Evolutionary conservation across 345 rosid genomes (phyloP).

Genomic region (Eucalyptus marginata): DNA sequence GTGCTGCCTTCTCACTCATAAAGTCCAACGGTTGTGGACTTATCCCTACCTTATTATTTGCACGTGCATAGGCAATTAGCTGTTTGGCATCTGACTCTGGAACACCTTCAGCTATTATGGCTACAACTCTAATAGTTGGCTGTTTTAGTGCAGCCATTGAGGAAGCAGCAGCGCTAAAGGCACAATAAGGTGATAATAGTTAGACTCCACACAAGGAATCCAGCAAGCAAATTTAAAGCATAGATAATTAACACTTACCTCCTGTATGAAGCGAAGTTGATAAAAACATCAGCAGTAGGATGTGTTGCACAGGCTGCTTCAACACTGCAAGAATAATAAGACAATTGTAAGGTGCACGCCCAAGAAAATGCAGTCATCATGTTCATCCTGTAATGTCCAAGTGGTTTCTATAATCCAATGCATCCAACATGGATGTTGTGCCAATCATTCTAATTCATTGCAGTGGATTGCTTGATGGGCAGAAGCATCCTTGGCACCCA

Average conservation of each 20-base stretch:
- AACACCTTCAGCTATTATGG: slow-evolving; percentile 98
- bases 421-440: background rate
- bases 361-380: background rate
- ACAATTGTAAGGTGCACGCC: background rate
- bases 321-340: slow-evolving; percentile 38
- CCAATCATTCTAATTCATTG: background rate
- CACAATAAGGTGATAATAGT: background rate
- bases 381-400: background rate
- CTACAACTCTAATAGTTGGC: slow-evolving; percentile 91
- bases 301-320: slow-evolving; percentile 92
- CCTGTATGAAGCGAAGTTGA: slow-evolving; percentile 90
- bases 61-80: slow-evolving; percentile 81
- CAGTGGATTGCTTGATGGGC: background rate
- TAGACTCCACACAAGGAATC: background rate
- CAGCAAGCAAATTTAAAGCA: background rate
- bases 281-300: slow-evolving; percentile 95
- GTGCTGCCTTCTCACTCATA: background rate
- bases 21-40: background rate
- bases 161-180: slow-evolving; percentile 84
- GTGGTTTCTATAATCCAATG: background rate
- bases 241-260: slow-evolving; percentile 24
- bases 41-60: slow-evolving; percentile 73
- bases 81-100: slow-evolving; percentile 94
- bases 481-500: background rate
- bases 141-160: slow-evolving; percentile 94